Evolutionary conservation across 192 early-diverging fungal genomes (phyloP), one percentile per base, ranked within the genome.

Genomic region (Thoreauomyces humboldtii): DNA sequence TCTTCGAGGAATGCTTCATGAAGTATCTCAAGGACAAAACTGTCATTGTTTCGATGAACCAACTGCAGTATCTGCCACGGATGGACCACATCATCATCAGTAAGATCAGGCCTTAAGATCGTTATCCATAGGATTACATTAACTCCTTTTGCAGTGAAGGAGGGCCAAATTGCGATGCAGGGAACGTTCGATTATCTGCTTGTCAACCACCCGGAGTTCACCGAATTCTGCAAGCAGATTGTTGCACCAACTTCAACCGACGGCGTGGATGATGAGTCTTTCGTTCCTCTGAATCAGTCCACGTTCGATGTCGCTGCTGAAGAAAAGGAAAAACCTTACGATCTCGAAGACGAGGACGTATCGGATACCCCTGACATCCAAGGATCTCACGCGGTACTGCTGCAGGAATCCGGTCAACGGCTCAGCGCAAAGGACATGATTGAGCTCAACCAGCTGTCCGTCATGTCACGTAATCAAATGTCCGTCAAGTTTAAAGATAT

Each of bases 1-100:
- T 89, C 35, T 73, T 89, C 41, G 84, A 89, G 63, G 69, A 81
- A 45, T 78, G 80, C 35, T 75, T 88, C 55, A 70, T 73, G n/a
- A 51, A 55, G 41, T 53, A 70, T 28, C 58, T 73, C 38, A 61
- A 51, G 17, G 25, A 44, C 44, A 89, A 87, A 73, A 88, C 86
- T 11, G 72, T 89, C 0, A 54, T 89, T 9, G 77, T 88, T 65
- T 82, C 84, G 4, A 87, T 86, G 36, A 84, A 90, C 60, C 89
- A 90, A 63, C 90, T 21, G 69, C 96, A 82, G 44, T 81, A 83
- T 59, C 75, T 87, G 21, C 67, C 73, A 2, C 58, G 82, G 21
- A 77, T 85, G 35, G 81, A 88, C 55, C 66, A 77, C 33, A 80
- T 88, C 57, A 74, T 88, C 43, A 73, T 82, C 34, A 78, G 87